phyloP scores from a whole-genome alignment of 2,329 filamentous ascomycete genomes.

The Nemania sp. region DNA sequence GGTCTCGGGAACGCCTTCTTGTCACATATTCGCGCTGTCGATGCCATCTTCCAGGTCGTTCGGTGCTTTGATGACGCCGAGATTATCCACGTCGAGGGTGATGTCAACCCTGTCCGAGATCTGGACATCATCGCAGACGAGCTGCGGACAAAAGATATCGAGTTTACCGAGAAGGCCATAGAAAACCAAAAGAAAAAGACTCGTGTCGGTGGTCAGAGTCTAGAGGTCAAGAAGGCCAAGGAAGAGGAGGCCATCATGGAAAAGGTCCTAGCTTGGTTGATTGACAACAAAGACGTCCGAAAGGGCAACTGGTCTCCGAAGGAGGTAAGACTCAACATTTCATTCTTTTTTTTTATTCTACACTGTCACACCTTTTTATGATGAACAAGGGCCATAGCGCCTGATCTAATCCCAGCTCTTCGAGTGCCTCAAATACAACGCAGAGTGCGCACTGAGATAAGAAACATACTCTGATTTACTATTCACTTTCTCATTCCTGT shows the following conservation, averaged over 20 bases:
- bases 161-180: conserved; percentile 95
- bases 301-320: conserved; percentile 89
- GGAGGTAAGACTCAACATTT: conserved; percentile 71
- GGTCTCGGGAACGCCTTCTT: conserved; percentile 98
- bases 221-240: conserved; percentile 97
- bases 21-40: conserved; percentile 97
- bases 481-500: neutral
- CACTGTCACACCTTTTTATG: conserved; percentile 59
- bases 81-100: conserved; percentile 99
- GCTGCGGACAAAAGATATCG: conserved; percentile 95
- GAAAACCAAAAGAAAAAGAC: conserved; percentile 95
- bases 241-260: conserved; percentile 93
- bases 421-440: conserved; percentile 81
- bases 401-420: conserved; percentile 99
- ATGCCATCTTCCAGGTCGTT: conserved; percentile 97
- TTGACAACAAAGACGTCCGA: conserved; percentile 90
- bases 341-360: conserved; percentile 30
- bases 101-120: conserved; percentile 93
- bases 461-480: conserved; percentile 67
- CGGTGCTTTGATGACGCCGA: conserved; percentile 98
- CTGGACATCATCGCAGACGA: conserved; percentile 97
- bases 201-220: conserved; percentile 85
- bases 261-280: conserved; percentile 81
- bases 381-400: conserved; percentile 98
- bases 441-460: conserved; percentile 88